phyloP scores from a whole-genome alignment of 495 filamentous ascomycete genomes.

The Polyplosphaeria fusca region DNA sequence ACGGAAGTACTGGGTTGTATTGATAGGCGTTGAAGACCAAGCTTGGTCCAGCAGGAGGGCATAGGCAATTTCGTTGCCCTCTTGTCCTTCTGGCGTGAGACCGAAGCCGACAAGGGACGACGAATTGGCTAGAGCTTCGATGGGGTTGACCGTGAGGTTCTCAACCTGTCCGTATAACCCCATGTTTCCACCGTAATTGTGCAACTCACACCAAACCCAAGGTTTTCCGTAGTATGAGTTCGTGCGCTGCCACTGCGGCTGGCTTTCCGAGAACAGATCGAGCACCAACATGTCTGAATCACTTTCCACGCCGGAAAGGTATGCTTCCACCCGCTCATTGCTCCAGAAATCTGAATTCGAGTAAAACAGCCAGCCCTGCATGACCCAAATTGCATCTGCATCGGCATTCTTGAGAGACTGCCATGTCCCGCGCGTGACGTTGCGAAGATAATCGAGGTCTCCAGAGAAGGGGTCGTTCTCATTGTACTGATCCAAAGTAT shows the following conservation, averaged over 20 bases:
- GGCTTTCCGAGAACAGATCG: constrained; percentile 51
- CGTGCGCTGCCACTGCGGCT: constrained; percentile 53
- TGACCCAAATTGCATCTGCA: constrained; percentile 51
- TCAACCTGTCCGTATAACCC: constrained; percentile 53
- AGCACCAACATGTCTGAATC: constrained; percentile 51
- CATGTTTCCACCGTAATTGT: constrained; percentile 52
- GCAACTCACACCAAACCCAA: constrained; percentile 44
- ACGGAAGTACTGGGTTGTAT: constrained; percentile 48
- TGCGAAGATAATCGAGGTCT: constrained; percentile 47
- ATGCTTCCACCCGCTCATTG: constrained; percentile 48
- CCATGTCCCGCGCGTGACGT: constrained; percentile 47
- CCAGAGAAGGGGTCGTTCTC: constrained; percentile 53
- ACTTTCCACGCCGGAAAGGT: constrained; percentile 48
- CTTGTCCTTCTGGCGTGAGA: constrained; percentile 51
- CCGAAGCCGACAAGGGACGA: constrained; percentile 48
- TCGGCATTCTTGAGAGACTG: constrained; percentile 47
- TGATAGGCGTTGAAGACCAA: constrained; percentile 46
- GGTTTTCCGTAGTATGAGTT: constrained; percentile 53
- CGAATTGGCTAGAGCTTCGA: constrained; percentile 44
- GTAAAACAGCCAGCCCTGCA: constrained; percentile 57
- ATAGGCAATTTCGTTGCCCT: constrained; percentile 57
- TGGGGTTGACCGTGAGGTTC: constrained; percentile 50
- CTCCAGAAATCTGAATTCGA: constrained; percentile 50
- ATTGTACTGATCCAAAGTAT: constrained; percentile 55
- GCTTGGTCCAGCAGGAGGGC: constrained; percentile 52